These are phyloP conservation scores for Talaromyces atroroseus DNA, from an alignment of 2,329 filamentous ascomycete genomes.

Conservation along the genomic window DNA sequence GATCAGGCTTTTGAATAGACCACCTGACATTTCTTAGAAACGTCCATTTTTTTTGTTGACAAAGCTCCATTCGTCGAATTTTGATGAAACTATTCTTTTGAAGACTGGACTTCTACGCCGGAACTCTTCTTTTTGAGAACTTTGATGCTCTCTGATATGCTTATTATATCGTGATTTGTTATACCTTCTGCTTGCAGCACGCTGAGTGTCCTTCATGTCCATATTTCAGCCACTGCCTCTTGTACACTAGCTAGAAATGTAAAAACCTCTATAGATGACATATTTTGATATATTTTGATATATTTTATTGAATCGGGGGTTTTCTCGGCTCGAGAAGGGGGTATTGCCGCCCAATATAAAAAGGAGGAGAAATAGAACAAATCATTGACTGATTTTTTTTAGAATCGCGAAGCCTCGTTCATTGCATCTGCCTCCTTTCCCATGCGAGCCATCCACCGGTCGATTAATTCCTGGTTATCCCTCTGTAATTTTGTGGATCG, in stretches of 20 bases:
- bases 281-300: not conserved
- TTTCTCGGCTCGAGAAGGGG: not conserved
- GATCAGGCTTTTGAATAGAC: not conserved
- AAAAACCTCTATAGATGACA: not conserved
- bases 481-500: slow-evolving; percentile 64
- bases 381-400: not conserved
- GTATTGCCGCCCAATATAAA: not conserved
- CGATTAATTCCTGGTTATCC: slow-evolving; percentile 85
- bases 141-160: not conserved
- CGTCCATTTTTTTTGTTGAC: not conserved
- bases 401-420: slow-evolving; percentile 57
- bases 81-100: slow-evolving; percentile 18
- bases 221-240: not conserved
- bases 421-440: slow-evolving; percentile 80
- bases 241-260: slow-evolving; percentile 5
- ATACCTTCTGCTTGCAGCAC: not conserved
- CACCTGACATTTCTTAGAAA: not conserved
- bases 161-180: not conserved
- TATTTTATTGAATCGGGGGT: not conserved
- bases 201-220: not conserved
- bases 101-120: slow-evolving; percentile 2
- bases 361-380: not conserved
- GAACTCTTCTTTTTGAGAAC: not conserved
- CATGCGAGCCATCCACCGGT: slow-evolving; percentile 87
- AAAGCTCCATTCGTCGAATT: not conserved